Conservation (phyloP, 2,329 filamentous ascomycete species). For the Chaetomium sp. region DNA sequence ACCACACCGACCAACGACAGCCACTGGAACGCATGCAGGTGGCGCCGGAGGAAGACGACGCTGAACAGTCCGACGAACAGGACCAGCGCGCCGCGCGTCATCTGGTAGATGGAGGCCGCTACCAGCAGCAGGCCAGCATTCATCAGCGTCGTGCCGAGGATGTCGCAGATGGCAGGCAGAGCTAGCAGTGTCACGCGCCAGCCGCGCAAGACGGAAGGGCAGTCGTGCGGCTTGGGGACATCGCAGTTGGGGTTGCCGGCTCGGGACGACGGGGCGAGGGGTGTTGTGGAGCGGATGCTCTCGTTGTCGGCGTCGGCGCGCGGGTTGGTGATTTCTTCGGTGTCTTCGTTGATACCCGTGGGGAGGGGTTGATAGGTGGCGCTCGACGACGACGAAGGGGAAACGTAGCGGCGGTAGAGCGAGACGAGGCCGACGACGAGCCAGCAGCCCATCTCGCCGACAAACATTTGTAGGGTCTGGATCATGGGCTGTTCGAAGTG, state of each 20-base stretch:
- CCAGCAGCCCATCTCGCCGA: slow-evolving; percentile 95
- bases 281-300: slow-evolving; percentile 37
- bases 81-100: slow-evolving; percentile 91
- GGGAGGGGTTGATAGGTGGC: slow-evolving; percentile 60
- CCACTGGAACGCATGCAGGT: slow-evolving; percentile 87
- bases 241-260: slow-evolving; percentile 6
- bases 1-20: slow-evolving; percentile 81
- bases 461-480: slow-evolving; percentile 96
- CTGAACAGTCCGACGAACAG: slow-evolving; percentile 95
- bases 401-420: slow-evolving; percentile 52
- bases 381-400: slow-evolving; percentile 36
- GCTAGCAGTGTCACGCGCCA: slow-evolving; percentile 68
- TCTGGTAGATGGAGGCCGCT: slow-evolving; percentile 94
- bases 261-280: slow-evolving; percentile 28
- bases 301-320: slow-evolving; percentile 37
- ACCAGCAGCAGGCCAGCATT: slow-evolving; percentile 92
- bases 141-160: slow-evolving; percentile 93
- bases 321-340: slow-evolving; percentile 40
- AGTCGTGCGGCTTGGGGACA: slow-evolving; percentile 33
- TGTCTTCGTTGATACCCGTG: slow-evolving; percentile 24
- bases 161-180: slow-evolving; percentile 86
- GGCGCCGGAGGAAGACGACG: slow-evolving; percentile 78
- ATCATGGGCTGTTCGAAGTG: slow-evolving; percentile 93
- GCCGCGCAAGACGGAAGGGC: slow-evolving; percentile 60
- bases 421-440: slow-evolving; percentile 69